Base-by-base conservation (phyloP, 1,284 basidiomycete species). In the Schizophyllum amplum region DNA sequence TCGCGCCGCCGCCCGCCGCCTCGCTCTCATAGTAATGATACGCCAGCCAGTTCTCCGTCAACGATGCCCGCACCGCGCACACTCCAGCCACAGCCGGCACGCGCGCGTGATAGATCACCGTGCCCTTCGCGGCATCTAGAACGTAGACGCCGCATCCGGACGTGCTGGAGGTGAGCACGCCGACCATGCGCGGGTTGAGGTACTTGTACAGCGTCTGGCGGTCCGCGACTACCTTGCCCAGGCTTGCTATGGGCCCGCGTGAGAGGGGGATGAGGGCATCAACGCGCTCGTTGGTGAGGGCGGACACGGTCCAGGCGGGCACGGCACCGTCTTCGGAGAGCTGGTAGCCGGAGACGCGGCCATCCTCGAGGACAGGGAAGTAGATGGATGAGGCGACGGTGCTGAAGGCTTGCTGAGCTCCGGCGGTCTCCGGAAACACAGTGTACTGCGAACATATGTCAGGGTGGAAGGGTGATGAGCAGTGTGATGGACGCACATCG, bases 31-130 rank as follows among this genome's bases (percentile, higher is more conserved):
- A 90, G 68, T 89, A 96, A 55, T 87, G 79, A 71, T 93, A 94
- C 20, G 94, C 87, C 55, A 98, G 71, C 95, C 96, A 98, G 69
- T 98, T 98, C 72, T 98, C 95, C 17, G 83, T 81, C 61, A 96
- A 75, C 5, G 77, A 74, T 15, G 84, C 84, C 61, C 86, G 80
- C 9, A 94, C 72, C 63, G 87, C 79, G 65, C 87, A 90, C 24
- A 60, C 72, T 47, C 68, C 65, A n/a, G 62, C 67, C 49, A 57
- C 64, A 15, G 73, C 70, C 54, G 84, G 81, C 5, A 90, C 63
- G 24, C 72, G 71, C 3, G 78, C 77, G 53, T 82, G 78, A 68
- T 94, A 93, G 1, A 94, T 63, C 3, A 90, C 71, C 0, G 77
- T 83, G 1, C 96, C 95, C 60, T 90, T 93, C 47, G 82, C 81